Evolutionary conservation across 2,329 filamentous ascomycete genomes (phyloP).

Genomic region (Sporothrix protearum): DNA sequence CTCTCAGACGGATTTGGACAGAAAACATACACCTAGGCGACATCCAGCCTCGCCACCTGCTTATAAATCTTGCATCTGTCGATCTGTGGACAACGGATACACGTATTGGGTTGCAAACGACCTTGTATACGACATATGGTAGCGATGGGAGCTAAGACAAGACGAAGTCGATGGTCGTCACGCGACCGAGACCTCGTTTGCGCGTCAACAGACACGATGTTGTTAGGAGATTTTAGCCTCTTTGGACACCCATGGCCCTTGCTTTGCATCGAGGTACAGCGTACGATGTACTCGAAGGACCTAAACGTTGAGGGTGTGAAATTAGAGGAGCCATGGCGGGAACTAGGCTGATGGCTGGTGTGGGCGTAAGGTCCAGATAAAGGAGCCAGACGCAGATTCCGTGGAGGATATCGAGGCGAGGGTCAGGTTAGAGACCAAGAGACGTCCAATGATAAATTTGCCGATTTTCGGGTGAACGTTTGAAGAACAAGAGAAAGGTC

Average conservation of each 20-base stretch:
- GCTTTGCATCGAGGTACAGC: not conserved
- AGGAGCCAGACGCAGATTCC: not conserved
- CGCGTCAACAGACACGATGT: not conserved
- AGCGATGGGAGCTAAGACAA: not conserved
- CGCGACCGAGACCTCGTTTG: not conserved
- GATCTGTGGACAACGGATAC: not conserved
- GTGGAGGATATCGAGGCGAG: not conserved
- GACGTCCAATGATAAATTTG: not conserved
- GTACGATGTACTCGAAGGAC: not conserved
- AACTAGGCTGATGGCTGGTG: not conserved
- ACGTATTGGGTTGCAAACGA: too few species aligned
- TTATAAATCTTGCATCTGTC: not conserved
- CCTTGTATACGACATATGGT: not conserved
- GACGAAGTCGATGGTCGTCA: not conserved
- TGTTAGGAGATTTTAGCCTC: slow-evolving; percentile 4
- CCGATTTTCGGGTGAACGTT: not conserved
- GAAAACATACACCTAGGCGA: not conserved
- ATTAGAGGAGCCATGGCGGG: not conserved
- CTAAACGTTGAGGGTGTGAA: not conserved
- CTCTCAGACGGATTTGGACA: not conserved
- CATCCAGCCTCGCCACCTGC: not conserved
- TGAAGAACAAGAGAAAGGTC: not conserved
- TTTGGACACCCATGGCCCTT: not conserved
- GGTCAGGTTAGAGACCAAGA: not conserved
- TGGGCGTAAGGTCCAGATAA: not conserved